Base-by-base conservation (phyloP, 768 basidiomycete genomes). In the Mycena vulgaris region DNA sequence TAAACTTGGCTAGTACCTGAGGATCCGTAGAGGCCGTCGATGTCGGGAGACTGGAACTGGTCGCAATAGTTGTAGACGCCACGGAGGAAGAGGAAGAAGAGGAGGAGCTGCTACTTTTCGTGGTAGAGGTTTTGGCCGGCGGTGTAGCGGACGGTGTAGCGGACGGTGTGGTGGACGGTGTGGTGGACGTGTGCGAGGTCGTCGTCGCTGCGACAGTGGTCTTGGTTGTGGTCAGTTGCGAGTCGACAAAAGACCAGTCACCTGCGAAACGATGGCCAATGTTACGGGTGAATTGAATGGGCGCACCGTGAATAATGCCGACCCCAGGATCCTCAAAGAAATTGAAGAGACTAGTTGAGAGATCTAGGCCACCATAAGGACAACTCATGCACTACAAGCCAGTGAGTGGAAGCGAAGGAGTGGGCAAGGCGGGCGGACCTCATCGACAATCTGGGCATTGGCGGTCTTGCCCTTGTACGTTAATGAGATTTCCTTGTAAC, bases 401-500 rank as follows among this genome's bases (percentile, higher is more conserved):
- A 14, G 55, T 55, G 48, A 45, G 51, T 28, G 23, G 27, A 66
- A 39, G 25, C 31, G 16, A 27, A 5, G 45, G 45, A 23, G 31
- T 40, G 39, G 7, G 39, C 39, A 47, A 23, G 5, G 37, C 33
- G 16, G 13, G 73, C 80, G 67, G 75, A 82, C 87, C 75, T 80
- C 73, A 62, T 88, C 87, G n/a, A 77, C 77, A 67, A 89, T 84
- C 59, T 82, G 78, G 3, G 87, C 87, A 59, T 79, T 78, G 1
- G 80, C 67, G 0, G 80, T 79, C 76, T 82, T 83, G 69, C 85
- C 76, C 65, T 75, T 73, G 80, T 74, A 70, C 1, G 75, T 78
- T 45, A 89, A 84, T 30, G 84, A 84, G 68, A 89, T 82, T 67
- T 74, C 81, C 52, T 85, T 76, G 72, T 82, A 83, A 72, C 88